Evolutionary conservation across 768 basidiomycete species (phyloP), one percentile per base, ranked within the genome.

Genomic region (Fomitopsis pulvina): DNA sequence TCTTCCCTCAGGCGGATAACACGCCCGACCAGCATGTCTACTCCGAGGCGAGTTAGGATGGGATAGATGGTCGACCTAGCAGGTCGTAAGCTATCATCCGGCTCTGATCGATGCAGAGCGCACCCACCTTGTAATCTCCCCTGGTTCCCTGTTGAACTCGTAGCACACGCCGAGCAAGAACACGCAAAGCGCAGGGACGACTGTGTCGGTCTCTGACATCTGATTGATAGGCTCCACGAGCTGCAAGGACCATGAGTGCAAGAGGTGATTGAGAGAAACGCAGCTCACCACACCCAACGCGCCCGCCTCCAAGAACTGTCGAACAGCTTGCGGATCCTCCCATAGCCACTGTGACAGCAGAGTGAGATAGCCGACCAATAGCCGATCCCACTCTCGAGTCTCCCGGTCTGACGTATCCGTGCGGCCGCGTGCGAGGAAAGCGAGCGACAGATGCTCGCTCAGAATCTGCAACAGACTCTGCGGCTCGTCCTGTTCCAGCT

Each of bases 171-270:
- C 94, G 8, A 99, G 78, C 2, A 98, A 71, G 71, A 96, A 95
- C 2, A 89, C 84, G 45, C 89, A 93, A 16, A 98, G 73, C 1
- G 91, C 92, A 49, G 94, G 92, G 2, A 98, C 80, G 20, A 96
- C 69, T 5, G 81, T 79, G 61, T 97, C 95, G 0, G 81, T 75
- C 48, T 94, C 92, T 14, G 86, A 80, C 0, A 83, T 80, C 65
- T 95, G 94, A 46, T 95, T 93, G 55, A 98, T 86, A 7, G 92
- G 92, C 63, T 96, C 93, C 9, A 96, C 92, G 11, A 99, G 78
- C 95, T 95, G 59, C 24, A 29, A 9, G 32, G 18, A 22, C 26
- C 34, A 45, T 51, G 32, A 25, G 45, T 18, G 27, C 46, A 53
- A 16, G 38, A 14, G 21, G 5, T 21, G 38, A 34, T 34, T n/a